These are phyloP conservation scores for Monosporascus ibericus DNA, from an alignment of 2,329 filamentous ascomycete genomes.

Conservation along the genomic window DNA sequence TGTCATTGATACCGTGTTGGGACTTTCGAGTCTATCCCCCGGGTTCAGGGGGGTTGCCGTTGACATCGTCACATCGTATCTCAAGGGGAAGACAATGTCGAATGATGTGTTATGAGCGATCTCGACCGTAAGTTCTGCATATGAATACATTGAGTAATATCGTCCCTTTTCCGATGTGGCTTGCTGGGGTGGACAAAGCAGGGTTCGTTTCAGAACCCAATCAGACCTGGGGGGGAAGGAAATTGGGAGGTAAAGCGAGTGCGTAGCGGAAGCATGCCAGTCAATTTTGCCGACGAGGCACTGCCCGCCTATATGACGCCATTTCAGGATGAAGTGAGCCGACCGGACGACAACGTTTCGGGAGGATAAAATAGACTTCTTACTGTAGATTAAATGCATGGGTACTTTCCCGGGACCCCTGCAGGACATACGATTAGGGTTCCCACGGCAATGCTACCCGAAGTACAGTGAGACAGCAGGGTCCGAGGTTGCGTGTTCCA, in stretches of 20 bases:
- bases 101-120: conserved; percentile 20
- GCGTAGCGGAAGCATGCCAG: conserved; percentile 13
- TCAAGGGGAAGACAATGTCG: conserved; percentile 9
- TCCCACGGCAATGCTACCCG: conserved; percentile 11
- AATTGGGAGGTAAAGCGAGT: conserved; percentile 5
- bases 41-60: conserved; percentile 1
- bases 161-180: conserved; percentile 23
- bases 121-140: conserved; percentile 22
- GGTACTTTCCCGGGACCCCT: conserved; percentile 11
- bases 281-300: conserved; percentile 8
- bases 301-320: conserved; percentile 2
- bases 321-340: conserved; percentile 11
- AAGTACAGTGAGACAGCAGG: conserved; percentile 23
- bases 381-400: conserved; percentile 12
- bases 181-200: conserved; percentile 21
- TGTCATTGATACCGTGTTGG: conserved; percentile 10
- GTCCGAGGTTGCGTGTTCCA: conserved; percentile 20
- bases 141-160: conserved; percentile 14
- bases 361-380: conserved; percentile 3
- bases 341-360: not conserved
- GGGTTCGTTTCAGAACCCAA: conserved; percentile 11
- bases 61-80: conserved; percentile 17
- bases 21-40: conserved; percentile 10
- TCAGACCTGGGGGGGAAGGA: conserved; percentile 17
- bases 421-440: conserved; percentile 13